These are phyloP conservation scores for Boehmeria nivea DNA, from an alignment of 306 rosid genomes.

Conservation along the genomic window DNA sequence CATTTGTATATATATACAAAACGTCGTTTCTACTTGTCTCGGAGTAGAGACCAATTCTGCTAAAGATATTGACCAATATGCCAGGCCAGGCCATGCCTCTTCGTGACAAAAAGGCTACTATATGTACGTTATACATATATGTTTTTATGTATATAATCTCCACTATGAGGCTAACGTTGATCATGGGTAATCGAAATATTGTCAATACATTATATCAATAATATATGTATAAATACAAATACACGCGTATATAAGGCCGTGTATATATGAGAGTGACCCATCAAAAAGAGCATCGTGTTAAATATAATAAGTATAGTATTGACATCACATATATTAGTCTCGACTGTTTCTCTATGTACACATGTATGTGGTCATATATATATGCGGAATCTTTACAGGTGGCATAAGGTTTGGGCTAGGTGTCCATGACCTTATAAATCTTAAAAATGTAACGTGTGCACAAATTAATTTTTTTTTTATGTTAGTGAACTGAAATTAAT, in stretches of 20 bases:
- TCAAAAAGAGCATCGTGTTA: background rate
- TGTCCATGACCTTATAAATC: no score
- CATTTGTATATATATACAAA: background rate
- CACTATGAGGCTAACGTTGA: background rate
- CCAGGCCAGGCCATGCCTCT: background rate
- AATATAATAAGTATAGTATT: background rate
- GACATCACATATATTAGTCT: background rate
- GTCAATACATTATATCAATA: background rate
- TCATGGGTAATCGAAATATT: background rate
- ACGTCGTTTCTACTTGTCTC: background rate
- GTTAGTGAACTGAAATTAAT: no score
- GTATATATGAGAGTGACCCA: conserved; percentile 4
- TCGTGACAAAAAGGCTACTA: background rate
- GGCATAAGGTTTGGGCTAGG: conserved; percentile 1
- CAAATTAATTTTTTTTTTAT: no score
- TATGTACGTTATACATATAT: background rate
- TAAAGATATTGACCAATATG: conserved; percentile 2
- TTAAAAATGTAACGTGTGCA: no score
- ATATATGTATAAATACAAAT: background rate
- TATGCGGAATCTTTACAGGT: conserved; percentile 2
- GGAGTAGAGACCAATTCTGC: background rate
- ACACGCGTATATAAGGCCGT: no score
- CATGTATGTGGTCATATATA: background rate
- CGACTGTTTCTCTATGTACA: conserved; percentile 1
- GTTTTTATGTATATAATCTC: background rate